A percentile compares a stretch with the other conserved stretches of the same genome.
Evolutionary conservation across 306 rosid species (phyloP).

Genomic region (Carpinus viminea): DNA sequence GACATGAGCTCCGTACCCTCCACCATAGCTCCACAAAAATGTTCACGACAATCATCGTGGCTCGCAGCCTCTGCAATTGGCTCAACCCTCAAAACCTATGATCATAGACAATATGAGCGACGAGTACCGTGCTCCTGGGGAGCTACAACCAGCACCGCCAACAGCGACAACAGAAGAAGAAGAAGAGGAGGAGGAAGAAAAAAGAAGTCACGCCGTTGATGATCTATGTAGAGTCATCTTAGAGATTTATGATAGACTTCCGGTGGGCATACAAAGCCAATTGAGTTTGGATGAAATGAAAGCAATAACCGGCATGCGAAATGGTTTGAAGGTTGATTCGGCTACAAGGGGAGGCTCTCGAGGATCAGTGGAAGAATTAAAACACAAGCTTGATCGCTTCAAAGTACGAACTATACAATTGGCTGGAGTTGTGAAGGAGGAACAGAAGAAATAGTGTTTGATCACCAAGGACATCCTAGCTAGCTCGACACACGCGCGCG

Average conservation of each 20-base stretch:
- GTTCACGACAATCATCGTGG: too few species aligned
- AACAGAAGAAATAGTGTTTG: neutral
- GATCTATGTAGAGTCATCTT: neutral
- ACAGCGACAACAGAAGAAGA: neutral
- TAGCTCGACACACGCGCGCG: too few species aligned
- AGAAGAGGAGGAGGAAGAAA: neutral
- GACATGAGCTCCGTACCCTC: too few species aligned
- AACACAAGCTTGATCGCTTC: neutral
- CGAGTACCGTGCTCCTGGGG: too few species aligned
- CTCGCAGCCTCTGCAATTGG: too few species aligned
- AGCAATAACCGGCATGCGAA: neutral
- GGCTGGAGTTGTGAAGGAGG: neutral
- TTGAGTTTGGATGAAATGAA: neutral
- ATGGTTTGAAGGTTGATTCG: neutral
- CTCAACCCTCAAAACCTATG: too few species aligned
- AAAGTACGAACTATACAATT: neutral
- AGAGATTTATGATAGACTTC: neutral
- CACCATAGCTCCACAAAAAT: too few species aligned
- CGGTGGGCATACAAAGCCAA: neutral
- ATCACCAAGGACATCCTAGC: too few species aligned
- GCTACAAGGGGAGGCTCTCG: neutral
- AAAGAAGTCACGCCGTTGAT: neutral
- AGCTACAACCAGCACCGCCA: neutral
- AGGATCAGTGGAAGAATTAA: neutral
- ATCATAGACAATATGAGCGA: too few species aligned